Conservation (phyloP, 1,284 basidiomycete genomes). For the Pseudozyma pruni region DNA sequence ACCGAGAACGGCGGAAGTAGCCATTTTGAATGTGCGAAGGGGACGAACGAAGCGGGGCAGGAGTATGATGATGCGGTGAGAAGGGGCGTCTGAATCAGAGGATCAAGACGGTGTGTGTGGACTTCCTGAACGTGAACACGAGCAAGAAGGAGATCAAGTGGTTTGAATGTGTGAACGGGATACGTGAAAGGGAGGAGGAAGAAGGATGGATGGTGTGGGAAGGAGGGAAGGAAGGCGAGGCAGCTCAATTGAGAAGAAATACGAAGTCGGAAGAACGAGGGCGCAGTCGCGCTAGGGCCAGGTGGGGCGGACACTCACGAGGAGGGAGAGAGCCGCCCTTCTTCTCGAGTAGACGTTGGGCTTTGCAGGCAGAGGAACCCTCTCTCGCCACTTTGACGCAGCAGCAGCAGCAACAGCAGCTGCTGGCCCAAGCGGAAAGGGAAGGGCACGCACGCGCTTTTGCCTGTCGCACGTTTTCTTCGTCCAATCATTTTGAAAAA, state of each 20-base stretch:
- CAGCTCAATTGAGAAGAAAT: constrained; percentile 23
- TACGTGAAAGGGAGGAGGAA: constrained; percentile 4
- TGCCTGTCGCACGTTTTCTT: constrained; percentile 3
- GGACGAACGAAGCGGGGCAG: constrained; percentile 15
- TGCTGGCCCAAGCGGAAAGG: constrained; percentile 4
- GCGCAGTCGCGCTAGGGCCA: constrained; percentile 30
- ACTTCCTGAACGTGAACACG: constrained; percentile 22
- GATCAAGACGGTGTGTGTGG: constrained; percentile 4
- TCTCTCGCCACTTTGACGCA: not conserved
- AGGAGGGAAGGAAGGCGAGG: constrained; percentile 1
- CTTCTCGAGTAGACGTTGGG: not conserved
- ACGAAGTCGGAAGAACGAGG: constrained; percentile 10
- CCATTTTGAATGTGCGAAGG: constrained; percentile 4
- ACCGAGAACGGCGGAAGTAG: constrained; percentile 74
- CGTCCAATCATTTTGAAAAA: constrained; percentile 21
- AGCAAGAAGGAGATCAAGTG: constrained; percentile 17
- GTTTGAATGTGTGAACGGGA: not conserved
- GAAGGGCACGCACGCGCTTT: not conserved
- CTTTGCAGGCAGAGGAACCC: no score
- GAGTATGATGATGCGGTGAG: constrained; percentile 9
- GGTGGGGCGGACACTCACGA: not conserved
- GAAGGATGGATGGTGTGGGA: constrained; percentile 17
- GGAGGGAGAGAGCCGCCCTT: constrained; percentile 5
- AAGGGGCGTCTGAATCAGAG: constrained; percentile 11
- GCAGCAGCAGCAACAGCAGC: no score